Evolutionary conservation across 129 eudicot genomes (phyloP), one percentile per base, ranked within the genome.

Genomic region (Silybum marianum): DNA sequence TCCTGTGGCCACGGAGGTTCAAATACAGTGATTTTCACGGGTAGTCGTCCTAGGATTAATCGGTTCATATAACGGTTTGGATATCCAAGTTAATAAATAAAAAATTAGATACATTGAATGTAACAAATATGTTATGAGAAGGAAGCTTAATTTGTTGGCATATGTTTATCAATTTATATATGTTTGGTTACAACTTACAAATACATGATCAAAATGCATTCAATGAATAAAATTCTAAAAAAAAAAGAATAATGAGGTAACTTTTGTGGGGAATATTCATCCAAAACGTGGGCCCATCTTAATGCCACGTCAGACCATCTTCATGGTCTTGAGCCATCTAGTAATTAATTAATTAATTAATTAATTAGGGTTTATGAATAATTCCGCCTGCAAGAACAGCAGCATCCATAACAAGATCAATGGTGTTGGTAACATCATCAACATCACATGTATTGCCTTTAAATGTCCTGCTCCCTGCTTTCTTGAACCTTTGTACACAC

Each of bases 361-460:
- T 2, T 28, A 32, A 6, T 78, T 80, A 87, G 44, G 97, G 96
- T 80, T 84, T 93, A 28, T 87, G 90, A 71, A 89, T 75, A 54
- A 81, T 82, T 79, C 87, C 83, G 24, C 91, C 99, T 0, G 97
- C 97, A 63, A 87, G 77, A 70, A 95, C 71, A 54, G 97, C 99
- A 85, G 97, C 97, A 40, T 89, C 88, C 90, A 92, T 92, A 77
- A 89, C 95, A 69, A 70, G 69, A 4, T 65, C 78, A 40, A 95
- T 86, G 72, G 91, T 83, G 11, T 44, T 74, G 12, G 91, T 89
- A 65, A 95, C 98, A n/a, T 92, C 93, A 65, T 85, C 73, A 48
- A 72, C 86, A 13, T 89, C 74, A 67, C 97, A 95, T 21, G 93
- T 92, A 82, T 87, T 95, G 3, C 97, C 99, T 62, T 81, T 81